Conservation (phyloP, 164 flowering plant genomes). For the Akebia trifoliata region DNA sequence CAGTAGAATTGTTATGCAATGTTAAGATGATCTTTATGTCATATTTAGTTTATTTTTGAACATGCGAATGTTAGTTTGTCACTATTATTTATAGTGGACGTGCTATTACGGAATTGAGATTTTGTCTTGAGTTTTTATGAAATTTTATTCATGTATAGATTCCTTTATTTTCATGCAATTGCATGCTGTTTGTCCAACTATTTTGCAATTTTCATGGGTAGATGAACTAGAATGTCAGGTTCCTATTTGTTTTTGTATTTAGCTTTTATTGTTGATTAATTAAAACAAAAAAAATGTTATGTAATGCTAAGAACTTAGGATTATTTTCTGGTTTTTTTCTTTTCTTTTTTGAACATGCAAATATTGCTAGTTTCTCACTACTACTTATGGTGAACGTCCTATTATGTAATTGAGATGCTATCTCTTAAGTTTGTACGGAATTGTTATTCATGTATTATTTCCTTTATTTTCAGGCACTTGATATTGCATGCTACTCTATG, state of each 20-base stretch:
- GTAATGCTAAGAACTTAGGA: too few species aligned
- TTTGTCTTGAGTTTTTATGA: neutral
- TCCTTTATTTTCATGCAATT: slow-evolving; percentile 59
- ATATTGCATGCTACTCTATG: slow-evolving; percentile 81
- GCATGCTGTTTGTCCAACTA: slow-evolving; percentile 94
- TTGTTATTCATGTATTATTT: neutral
- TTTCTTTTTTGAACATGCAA: neutral
- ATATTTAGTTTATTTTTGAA: neutral
- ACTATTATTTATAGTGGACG: neutral
- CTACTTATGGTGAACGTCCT: neutral
- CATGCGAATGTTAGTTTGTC: neutral
- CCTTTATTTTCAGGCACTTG: slow-evolving; percentile 65
- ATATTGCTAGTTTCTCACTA: neutral
- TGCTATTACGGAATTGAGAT: neutral
- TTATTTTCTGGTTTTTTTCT: neutral
- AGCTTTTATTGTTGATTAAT: neutral
- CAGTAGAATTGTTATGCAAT: neutral
- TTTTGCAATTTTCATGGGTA: too few species aligned
- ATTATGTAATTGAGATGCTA: neutral
- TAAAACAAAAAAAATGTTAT: neutral
- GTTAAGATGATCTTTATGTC: neutral
- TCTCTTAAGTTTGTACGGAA: neutral
- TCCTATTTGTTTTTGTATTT: neutral
- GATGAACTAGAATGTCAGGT: too few species aligned
- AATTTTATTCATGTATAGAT: neutral